A percentile compares a stretch with the other conserved stretches of the same genome.
phyloP scores from a whole-genome alignment of 2,329 filamentous ascomycete genomes.

The Camillea tinctor region DNA sequence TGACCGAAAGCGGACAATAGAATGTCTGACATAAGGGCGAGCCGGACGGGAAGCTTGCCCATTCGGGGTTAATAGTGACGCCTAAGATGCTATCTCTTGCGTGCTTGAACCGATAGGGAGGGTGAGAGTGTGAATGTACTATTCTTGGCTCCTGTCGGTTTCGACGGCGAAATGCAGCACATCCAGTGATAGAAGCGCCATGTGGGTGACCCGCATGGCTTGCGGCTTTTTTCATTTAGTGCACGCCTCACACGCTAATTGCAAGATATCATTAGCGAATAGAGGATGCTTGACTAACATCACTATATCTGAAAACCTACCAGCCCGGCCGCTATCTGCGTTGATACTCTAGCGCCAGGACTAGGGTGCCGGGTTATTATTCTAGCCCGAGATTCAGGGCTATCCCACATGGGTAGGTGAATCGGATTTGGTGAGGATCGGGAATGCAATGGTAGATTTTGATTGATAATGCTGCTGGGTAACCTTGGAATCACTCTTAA shows the following conservation, averaged over 20 bases:
- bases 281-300: not conserved
- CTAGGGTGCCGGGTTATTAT: not conserved
- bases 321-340: not conserved
- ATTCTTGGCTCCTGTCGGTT: not conserved
- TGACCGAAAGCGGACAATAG: not conserved
- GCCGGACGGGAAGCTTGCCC: not conserved
- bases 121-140: not conserved
- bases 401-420: not conserved
- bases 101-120: not conserved
- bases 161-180: not conserved
- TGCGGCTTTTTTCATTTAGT: not conserved
- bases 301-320: not conserved
- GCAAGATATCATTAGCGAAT: not conserved
- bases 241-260: not conserved
- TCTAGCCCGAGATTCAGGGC: not conserved
- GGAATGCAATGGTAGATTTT: not conserved
- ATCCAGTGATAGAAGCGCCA: not conserved
- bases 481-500: too few species aligned
- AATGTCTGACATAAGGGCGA: not conserved
- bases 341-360: not conserved
- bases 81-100: not conserved
- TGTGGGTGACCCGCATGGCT: not conserved
- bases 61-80: not conserved
- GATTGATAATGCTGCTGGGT: not conserved
- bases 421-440: not conserved